Percentiles rank a stretch among this genome's conserved stretches.
Evolutionary conservation across 176 grass and related monocot genomes (phyloP).

Genomic region (Thinopyrum elongatum): DNA sequence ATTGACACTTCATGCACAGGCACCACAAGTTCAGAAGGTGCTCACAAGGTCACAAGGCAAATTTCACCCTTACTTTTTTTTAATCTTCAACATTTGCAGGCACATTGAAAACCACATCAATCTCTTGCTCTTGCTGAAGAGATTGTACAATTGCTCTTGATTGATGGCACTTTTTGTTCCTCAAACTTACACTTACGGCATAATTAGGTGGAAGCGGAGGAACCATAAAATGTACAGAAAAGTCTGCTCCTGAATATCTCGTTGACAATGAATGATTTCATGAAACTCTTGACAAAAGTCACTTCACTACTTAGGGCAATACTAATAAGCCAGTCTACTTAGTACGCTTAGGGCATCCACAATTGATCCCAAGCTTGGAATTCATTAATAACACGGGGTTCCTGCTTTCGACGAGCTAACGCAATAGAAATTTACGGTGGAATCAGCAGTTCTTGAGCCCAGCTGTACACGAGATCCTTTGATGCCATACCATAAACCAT

Average conservation of each 20-base stretch:
- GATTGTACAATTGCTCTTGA: background rate
- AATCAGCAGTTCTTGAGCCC: constrained; percentile 40
- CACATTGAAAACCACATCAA: background rate
- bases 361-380: constrained; percentile 17
- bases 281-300: background rate
- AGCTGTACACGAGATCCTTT: constrained; percentile 38
- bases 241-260: background rate
- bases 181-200: background rate
- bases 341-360: constrained; percentile 4
- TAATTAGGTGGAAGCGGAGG: background rate
- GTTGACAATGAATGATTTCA: background rate
- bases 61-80: background rate
- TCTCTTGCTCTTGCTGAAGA: background rate
- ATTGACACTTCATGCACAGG: background rate
- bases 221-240: background rate
- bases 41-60: background rate
- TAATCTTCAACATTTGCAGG: background rate
- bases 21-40: background rate
- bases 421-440: constrained; percentile 16
- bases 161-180: background rate
- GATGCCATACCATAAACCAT: constrained; percentile 24
- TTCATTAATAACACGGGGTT: constrained; percentile 20
- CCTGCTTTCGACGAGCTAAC: constrained; percentile 26
- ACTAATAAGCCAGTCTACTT: background rate
- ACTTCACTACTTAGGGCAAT: background rate